Percentiles rank a stretch among this genome's conserved stretches.
phyloP scores from a whole-genome alignment of 352 stramenopile genomes.

The Pythium inflatum region DNA sequence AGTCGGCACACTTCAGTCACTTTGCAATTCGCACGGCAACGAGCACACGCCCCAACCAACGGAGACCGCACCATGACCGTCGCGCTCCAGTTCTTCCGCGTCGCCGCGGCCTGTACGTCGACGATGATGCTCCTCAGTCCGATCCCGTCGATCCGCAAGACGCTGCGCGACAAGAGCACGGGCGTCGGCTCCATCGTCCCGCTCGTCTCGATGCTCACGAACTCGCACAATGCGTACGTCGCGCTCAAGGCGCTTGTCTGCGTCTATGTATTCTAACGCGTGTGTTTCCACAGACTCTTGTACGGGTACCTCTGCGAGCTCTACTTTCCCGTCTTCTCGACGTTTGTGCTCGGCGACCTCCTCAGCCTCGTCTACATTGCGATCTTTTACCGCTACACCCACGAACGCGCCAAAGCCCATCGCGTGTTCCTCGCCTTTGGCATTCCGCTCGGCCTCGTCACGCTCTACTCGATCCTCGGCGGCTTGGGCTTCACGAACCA shows the following conservation, averaged over 20 bases:
- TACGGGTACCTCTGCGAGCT: conserved; percentile 29
- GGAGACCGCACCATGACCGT: too few species aligned
- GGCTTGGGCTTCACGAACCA: conserved; percentile 41
- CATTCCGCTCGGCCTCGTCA: conserved; percentile 34
- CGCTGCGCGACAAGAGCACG: conserved; percentile 39
- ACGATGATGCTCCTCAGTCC: conserved; percentile 52
- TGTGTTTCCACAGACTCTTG: too few species aligned
- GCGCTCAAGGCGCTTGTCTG: too few species aligned
- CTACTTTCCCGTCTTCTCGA: conserved; percentile 56
- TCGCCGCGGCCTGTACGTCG: conserved; percentile 38
- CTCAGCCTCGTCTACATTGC: conserved; percentile 47
- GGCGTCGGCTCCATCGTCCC: conserved; percentile 54
- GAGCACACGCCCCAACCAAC: too few species aligned
- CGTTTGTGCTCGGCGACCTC: conserved; percentile 49
- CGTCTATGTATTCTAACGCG: too few species aligned
- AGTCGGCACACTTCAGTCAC: too few species aligned
- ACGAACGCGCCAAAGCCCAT: conserved; percentile 45
- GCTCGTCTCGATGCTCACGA: conserved; percentile 21
- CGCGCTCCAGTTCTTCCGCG: conserved; percentile 33
- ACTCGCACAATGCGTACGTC: conserved; percentile 20
- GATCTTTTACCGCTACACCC: conserved; percentile 52
- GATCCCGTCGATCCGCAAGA: conserved; percentile 40
- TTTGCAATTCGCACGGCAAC: too few species aligned
- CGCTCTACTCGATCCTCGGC: conserved; percentile 47
- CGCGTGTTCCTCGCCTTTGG: conserved; percentile 31